phyloP scores from a whole-genome alignment of 805 yeast species.

The Yarrowia sp. region DNA sequence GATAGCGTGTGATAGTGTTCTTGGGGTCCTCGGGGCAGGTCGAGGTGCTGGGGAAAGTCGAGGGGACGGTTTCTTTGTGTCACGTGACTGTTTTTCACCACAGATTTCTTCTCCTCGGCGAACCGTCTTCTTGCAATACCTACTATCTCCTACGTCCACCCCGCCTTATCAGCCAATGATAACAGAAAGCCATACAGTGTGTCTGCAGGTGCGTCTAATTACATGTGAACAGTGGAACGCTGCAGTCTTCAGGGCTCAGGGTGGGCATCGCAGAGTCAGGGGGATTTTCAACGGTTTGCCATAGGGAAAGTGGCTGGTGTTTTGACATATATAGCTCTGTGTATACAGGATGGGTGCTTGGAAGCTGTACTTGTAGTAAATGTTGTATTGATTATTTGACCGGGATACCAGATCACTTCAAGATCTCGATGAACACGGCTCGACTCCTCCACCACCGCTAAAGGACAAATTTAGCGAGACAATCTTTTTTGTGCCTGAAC shows the following conservation, averaged over 20 bases:
- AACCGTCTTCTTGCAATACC: too few species aligned
- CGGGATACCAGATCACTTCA: not conserved
- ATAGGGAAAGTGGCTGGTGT: too few species aligned
- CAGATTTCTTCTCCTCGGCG: too few species aligned
- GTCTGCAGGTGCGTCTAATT: constrained; percentile 24
- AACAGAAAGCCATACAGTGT: constrained; percentile 16
- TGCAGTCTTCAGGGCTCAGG: not conserved
- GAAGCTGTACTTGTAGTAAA: too few species aligned
- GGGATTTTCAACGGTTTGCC: constrained; percentile 4
- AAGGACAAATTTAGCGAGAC: constrained; percentile 8
- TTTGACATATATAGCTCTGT: too few species aligned
- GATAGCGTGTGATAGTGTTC: constrained; percentile 20
- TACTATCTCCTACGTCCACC: not conserved
- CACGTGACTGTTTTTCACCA: too few species aligned
- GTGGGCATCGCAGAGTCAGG: constrained; percentile 11
- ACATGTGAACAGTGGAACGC: not conserved
- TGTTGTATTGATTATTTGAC: too few species aligned
- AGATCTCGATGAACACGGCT: not conserved
- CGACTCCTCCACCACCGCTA: constrained; percentile 14
- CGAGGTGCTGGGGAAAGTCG: too few species aligned
- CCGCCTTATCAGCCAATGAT: constrained; percentile 22
- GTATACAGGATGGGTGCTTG: too few species aligned
- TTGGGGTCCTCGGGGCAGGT: too few species aligned
- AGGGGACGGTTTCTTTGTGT: too few species aligned
- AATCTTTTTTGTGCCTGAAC: constrained; percentile 4